Evolutionary conservation across 305 asterid genomes (phyloP), one percentile per base, ranked within the genome.

Genomic region (Salvia sclarea): DNA sequence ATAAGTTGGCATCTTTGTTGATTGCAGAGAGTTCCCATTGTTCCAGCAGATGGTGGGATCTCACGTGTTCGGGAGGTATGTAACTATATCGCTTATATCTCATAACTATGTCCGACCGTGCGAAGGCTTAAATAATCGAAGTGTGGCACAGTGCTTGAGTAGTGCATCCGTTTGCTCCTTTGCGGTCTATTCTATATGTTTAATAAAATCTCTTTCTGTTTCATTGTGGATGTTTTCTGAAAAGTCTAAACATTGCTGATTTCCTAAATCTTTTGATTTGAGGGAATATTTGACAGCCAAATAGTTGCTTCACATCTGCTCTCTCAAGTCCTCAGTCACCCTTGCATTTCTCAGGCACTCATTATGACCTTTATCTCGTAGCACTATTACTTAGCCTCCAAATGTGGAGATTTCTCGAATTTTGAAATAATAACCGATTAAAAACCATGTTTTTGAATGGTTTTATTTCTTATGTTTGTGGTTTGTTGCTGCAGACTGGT

Each of bases 41-140:
- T 83, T 77, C 83, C 83, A 11, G 82, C 84, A 3, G 91, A 85
- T 78, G 91, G 91, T 61, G 86, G 74, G 35, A 68, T 79, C 58
- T 76, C 88, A 44, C 81, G 80, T 64, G 37, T 71, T 35, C 84
- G 96, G 8, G 81, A 82, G 95, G 98, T 91, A 76, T 24, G 33
- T 31, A 64, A 0, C 5, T 4, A 41, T 38, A 31, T 21, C 69
- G 12, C 50, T 56, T 21, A 20, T 45, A 21, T 30, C 61, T 24
- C 38, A n/a, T 24, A 12, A 18, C 24, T 14, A 6, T 13, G 38
- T 25, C 30, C 4, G 8, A 25, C 13, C n/a, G 2, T 56, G 59
- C 60, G 4, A 25, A n/a, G n/a, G n/a, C n/a, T n/a, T n/a, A n/a
- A n/a, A n/a, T n/a, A n/a, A n/a, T n/a, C n/a, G n/a, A n/a, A n/a